Base-by-base conservation (phyloP, 805 yeast genomes). In the Torulaspora delbrueckii region DNA sequence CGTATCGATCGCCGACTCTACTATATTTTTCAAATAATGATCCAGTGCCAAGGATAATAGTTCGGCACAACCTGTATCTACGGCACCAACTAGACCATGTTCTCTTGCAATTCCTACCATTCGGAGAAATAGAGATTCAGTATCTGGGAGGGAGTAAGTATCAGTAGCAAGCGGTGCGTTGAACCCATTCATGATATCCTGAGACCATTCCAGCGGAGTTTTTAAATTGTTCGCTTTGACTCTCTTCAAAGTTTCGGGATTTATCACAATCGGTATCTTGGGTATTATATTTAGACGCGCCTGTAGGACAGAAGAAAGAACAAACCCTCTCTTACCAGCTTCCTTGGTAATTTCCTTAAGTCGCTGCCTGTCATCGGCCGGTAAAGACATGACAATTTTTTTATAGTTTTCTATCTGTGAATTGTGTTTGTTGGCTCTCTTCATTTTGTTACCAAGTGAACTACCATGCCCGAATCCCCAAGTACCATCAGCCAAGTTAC, bases 71-170 rank as follows among this genome's bases (percentile, higher is more conserved):
- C 80, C 81, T n/a, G 82, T 75, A 37, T 80, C 82, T n/a, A 91
- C 73, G 12, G 81, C 79, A 0, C 96, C 96, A 0, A 89, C 74
- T 7, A 93, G 69, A 0, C 99, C 99, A 60, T 88, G 81, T 58
- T 93, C 98, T 56, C 96, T 75, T 53, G 93, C 84, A 8, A 85
- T 81, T 58, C 96, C 93, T 16, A 82, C 67, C 74, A 93, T 81
- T 42, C 89, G 74, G 9, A 81, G 69, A 42, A 79, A 77, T 37
- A 93, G 65, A 31, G 75, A 75, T 37, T 82, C 89, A 33, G 74
- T 72, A 53, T 91, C 98, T 0, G 97, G 97, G 4, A 93, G 64
- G 51, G 90, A 90, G 60, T 74, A 86, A 30, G 78, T 72, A 54
- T 91, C 96, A 1, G 86, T 71, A 2, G 91, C 77, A 28, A 90